These are phyloP conservation scores for Entomortierella chlamydospora DNA, from an alignment of 192 early-diverging fungal genomes.

Conservation along the genomic window DNA sequence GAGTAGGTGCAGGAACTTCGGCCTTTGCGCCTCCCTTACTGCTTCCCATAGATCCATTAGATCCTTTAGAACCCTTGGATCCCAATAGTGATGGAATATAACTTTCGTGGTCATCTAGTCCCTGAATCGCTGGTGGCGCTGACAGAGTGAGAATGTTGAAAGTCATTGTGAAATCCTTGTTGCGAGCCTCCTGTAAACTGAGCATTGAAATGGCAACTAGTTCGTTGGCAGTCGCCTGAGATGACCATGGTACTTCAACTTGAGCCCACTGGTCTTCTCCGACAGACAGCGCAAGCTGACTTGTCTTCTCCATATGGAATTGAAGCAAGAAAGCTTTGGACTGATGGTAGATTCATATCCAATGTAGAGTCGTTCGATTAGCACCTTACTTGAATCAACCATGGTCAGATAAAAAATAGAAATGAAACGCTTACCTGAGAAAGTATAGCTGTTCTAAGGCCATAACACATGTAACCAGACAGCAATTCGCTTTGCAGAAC, in stretches of 20 bases:
- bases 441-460: slow-evolving; percentile 86
- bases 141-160: slow-evolving; percentile 38
- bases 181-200: slow-evolving; percentile 56
- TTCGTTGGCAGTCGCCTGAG: slow-evolving; percentile 85
- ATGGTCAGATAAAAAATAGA: neutral
- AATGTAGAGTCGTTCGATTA: no score
- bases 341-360: slow-evolving; percentile 51
- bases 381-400: no score
- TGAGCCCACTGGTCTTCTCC: slow-evolving; percentile 98
- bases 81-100: slow-evolving; percentile 9
- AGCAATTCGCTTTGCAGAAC: slow-evolving; percentile 79
- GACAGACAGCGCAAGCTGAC: slow-evolving; percentile 86
- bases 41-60: slow-evolving; percentile 15
- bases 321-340: slow-evolving; percentile 91
- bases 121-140: slow-evolving; percentile 26
- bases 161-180: slow-evolving; percentile 51
- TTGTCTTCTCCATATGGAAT: slow-evolving; percentile 94
- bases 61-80: slow-evolving; percentile 13
- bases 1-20: slow-evolving; percentile 53
- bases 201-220: slow-evolving; percentile 66
- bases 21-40: slow-evolving; percentile 26
- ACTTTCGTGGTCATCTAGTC: slow-evolving; percentile 21
- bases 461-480: slow-evolving; percentile 90
- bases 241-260: slow-evolving; percentile 93
- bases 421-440: slow-evolving; percentile 70